Conservation (phyloP, 768 basidiomycete species). For the Naganishia onofrii region DNA sequence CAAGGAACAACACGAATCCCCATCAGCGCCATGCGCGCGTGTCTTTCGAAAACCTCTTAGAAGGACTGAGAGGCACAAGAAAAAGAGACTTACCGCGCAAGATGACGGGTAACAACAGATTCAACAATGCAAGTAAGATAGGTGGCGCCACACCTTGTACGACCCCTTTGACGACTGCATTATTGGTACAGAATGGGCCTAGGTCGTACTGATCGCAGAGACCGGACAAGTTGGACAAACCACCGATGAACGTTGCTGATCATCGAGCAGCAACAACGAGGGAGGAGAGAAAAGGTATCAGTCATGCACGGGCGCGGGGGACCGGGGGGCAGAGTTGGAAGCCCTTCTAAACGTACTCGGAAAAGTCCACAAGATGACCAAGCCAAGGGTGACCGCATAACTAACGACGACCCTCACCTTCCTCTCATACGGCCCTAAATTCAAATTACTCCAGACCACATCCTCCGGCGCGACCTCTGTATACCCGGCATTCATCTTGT, state of each 20-base stretch:
- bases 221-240: conserved; percentile 72
- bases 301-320: too few species aligned
- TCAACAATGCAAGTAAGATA: conserved; percentile 79
- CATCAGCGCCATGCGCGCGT: too few species aligned
- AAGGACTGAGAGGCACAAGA: too few species aligned
- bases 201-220: conserved; percentile 65
- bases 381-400: conserved; percentile 70
- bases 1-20: background rate
- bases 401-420: conserved; percentile 66
- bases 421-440: conserved; percentile 82
- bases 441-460: conserved; percentile 79
- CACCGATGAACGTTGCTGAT: conserved; percentile 75
- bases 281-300: background rate
- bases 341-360: conserved; percentile 61
- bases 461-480: conserved; percentile 82
- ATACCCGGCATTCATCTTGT: conserved; percentile 67
- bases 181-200: conserved; percentile 72
- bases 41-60: too few species aligned
- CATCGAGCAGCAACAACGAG: background rate
- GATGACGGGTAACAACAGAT: conserved; percentile 82
- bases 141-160: conserved; percentile 86
- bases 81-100: conserved; percentile 67
- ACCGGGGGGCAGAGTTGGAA: too few species aligned
- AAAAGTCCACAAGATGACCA: conserved; percentile 85
- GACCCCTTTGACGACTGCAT: conserved; percentile 65